Evolutionary conservation across 305 asterid species (phyloP), one percentile per base, ranked within the genome.

Genomic region (Vinca major): DNA sequence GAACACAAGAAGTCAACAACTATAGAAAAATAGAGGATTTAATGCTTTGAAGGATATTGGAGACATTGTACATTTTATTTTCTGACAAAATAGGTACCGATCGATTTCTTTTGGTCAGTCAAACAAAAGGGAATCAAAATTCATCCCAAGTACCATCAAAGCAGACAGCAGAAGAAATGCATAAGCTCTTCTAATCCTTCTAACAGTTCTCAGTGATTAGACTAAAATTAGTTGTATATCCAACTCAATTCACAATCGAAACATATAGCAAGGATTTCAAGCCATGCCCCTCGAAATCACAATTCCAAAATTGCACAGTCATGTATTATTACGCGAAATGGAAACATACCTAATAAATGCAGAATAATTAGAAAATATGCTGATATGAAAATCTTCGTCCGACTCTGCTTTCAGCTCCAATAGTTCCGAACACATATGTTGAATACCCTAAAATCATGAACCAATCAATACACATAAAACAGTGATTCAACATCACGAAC

Each of bases 371-470:
- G 88, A 76, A 65, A 66, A 83, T 54, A 90, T 78, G 67, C 75
- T 85, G 80, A 79, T 81, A 77, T 79, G 95, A 81, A 90, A 86
- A 75, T 88, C 95, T 74, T 83, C 87, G 71, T 85, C 90, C 3
- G 94, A 81, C 78, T 86, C 91, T 51, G 77, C 76, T 82, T 85
- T 90, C 69, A 90, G 80, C 79, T 90, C 97, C 44, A 88, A 80
- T 68, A 90, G 85, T 79, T 90, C 95, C 56, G 90, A 85, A 70
- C 97, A 90, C 13, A 90, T 86, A 76, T 90, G 88, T 67, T 79
- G 86, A 74, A 90, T 81, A 11, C 97, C 97, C 97, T 88, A 63
- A 70, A 67, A 56, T 53, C 47, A 65, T 48, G 49, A 56, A 10
- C 55, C 43, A 16, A 39, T 52, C 14, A 41, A 41, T 41, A 41